Base-by-base conservation (phyloP, 495 filamentous ascomycete species). In the Oleoguttula mirabilis region DNA sequence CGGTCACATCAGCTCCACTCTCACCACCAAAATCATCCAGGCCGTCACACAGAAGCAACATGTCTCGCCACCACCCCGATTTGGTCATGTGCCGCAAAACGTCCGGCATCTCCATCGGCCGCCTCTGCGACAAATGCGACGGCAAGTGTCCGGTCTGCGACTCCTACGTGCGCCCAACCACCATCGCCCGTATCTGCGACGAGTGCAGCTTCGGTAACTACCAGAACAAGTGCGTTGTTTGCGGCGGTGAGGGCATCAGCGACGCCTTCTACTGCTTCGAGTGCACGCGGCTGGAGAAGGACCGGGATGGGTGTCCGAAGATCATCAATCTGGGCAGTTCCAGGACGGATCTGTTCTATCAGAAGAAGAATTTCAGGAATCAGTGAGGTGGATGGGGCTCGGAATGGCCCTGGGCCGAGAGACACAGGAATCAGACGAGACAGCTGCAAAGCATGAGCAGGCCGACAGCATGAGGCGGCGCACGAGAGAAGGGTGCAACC, bases 231-330 rank as follows among this genome's bases (percentile, higher is more conserved):
- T 99, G 90, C 58, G 85, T 96, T 20, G 90, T 99, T 19, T 99
- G 90, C 62, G 90, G 90, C 64, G 90, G 90, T 50, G 90, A 99
- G 68, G 90, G 90, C 12, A 99, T 99, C 61, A 88, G 82, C 27
- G 90, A 99, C 60, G 90, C 90, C n/a, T 96, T 99, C 65, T 99
- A 99, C 68, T 99, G 90, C 71, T 96, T 94, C 59, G 92, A 99
- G 60, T 99, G 90, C 61, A 99, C 90, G 36, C 79, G 90, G 11
- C 64, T 99, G 1, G 90, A 99, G 62, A 96, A 96, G 64, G 90
- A 99, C 59, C 73, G 90, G 41, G 90, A 99, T 57, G 90, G 90
- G 2, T 99, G 90, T 63, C 90, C 90, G 27, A 99, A 99, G 75
- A 99, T 99, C 66, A 95, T 99, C 55, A 99, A 99, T 60, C 56